Evolutionary conservation across 2,329 filamentous ascomycete genomes (phyloP), one percentile per base, ranked within the genome.

Genomic region (Fusarium sp.): DNA sequence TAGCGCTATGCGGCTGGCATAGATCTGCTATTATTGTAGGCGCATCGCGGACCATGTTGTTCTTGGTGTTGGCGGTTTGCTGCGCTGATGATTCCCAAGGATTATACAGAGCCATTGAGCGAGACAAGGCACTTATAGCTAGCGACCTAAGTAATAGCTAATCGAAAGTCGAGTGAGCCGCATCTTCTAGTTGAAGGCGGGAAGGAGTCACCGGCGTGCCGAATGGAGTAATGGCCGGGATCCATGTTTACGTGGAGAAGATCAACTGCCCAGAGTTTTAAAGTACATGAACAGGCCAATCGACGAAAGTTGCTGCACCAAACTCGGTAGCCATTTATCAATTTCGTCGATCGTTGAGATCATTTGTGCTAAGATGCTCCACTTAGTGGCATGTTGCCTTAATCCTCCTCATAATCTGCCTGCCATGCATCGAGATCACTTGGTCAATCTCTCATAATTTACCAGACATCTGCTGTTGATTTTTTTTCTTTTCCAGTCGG

Each of bases 1-100:
- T 39, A 4, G 73, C 70, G 44, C 72, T 73, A 3, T 67, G 25
- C 0, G 57, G 63, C 51, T 76, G 74, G 3, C 56, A 65, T 1
- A 75, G 48, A 2, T 53, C 50, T 7, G 58, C 31, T 13, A 63
- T 51, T 12, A 73, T 64, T 4, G 57, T 13, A 42, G 19, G 19
- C 19, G 25, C 39, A 16, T 61, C 43, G 18, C 25, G 54, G 7
- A 58, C 67, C 11, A 62, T 34, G 1, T 37, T 39, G 44, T 25
- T 44, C 30, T 46, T 6, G 14, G 8, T 48, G 4, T 25, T n/a
- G 21, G 14, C 11, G 4, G 23, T 14, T 51, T 19, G 10, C 9
- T 26, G 11, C 14, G n/a, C 16, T 26, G 23, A 11, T 37, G 21
- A 10, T 16, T 14, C 4, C 8, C 7, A 16, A 18, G 26, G 16